phyloP scores from a whole-genome alignment of 768 basidiomycete genomes.

The Russula ochroleuca region DNA sequence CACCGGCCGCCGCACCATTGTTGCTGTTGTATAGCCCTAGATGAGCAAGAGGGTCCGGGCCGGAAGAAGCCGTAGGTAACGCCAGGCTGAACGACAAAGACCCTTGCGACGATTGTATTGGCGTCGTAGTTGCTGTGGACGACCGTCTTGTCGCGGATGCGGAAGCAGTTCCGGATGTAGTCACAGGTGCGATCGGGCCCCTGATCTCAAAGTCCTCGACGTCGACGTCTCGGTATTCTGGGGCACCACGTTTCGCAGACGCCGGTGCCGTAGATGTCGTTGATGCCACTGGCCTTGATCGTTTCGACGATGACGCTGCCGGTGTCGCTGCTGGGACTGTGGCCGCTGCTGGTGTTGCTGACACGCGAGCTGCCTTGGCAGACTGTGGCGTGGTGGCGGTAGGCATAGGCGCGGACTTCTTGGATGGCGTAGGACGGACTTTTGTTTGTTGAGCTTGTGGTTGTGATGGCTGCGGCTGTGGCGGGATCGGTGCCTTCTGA shows the following conservation, averaged over 20 bases:
- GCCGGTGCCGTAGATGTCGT: not conserved
- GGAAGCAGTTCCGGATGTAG: not conserved
- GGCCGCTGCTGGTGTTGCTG: not conserved
- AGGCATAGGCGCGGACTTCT: constrained; percentile 24
- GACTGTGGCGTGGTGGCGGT: constrained; percentile 26
- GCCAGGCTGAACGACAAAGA: constrained; percentile 36
- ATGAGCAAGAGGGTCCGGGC: constrained; percentile 27
- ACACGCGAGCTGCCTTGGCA: constrained; percentile 20
- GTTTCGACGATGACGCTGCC: constrained; percentile 4
- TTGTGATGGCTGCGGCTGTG: not conserved
- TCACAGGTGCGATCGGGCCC: constrained; percentile 38
- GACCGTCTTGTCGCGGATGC: not conserved
- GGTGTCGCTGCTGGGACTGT: not conserved
- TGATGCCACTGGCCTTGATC: constrained; percentile 24
- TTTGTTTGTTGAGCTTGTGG: constrained; percentile 6
- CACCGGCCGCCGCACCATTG: constrained; percentile 21
- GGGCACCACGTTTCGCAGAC: not conserved
- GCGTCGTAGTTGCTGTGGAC: constrained; percentile 31
- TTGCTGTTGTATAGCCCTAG: constrained; percentile 27
- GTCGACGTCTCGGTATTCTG: constrained; percentile 20
- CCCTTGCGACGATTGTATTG: constrained; percentile 32
- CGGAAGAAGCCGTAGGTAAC: constrained; percentile 34
- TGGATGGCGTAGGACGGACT: constrained; percentile 10
- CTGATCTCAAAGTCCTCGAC: constrained; percentile 51
- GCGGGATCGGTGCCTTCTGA: not conserved